Base-by-base conservation (phyloP, 768 basidiomycete genomes). In the Mycena amicta region DNA sequence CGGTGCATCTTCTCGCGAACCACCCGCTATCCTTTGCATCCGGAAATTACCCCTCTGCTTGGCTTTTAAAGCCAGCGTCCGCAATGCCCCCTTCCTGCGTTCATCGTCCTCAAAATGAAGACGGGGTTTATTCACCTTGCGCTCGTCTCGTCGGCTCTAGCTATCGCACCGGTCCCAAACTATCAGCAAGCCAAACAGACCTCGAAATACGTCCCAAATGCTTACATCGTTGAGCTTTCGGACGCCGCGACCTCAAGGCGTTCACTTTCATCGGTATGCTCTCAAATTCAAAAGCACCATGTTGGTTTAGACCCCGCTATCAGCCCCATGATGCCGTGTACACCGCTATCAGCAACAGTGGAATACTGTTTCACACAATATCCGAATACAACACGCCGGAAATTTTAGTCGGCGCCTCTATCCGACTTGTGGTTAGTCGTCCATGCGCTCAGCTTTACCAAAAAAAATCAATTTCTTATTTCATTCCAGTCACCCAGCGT, bases 361-460 rank as follows among this genome's bases (percentile, higher is more conserved):
- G 63, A 4, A 65, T 75, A 13, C 50, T 60, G 3, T 73, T 74
- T 57, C 33, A 53, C 12, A 66, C 74, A 23, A 64, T 67, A 30
- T 66, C 63, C 52, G 71, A 70, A 52, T 82, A 77, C 69, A 69
- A 77, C 49, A 62, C 72, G 1, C 71, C 72, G 3, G 72, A 68
- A 2, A 58, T 81, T 3, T 76, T 81, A 64, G 57, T 76, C 25
- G 80, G 80, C 5, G 79, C 77, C 18, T 70, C 77, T 18, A 66
- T 80, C 50, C 69, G 71, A 13, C 59, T 80, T 22, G 31, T 59
- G 50, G 74, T 71, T 43, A 45, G 66, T 70, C 59, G 5, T n/a
- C 16, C 40, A 1, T 4, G 25, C 40, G n/a, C n/a, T 30, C n/a
- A 22, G 11, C 41, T 43, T 5, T 11, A 31, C 3, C 11, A 26